Base-by-base conservation (phyloP, 2,329 filamentous ascomycete genomes). In the Blastomyces gilchristii region DNA sequence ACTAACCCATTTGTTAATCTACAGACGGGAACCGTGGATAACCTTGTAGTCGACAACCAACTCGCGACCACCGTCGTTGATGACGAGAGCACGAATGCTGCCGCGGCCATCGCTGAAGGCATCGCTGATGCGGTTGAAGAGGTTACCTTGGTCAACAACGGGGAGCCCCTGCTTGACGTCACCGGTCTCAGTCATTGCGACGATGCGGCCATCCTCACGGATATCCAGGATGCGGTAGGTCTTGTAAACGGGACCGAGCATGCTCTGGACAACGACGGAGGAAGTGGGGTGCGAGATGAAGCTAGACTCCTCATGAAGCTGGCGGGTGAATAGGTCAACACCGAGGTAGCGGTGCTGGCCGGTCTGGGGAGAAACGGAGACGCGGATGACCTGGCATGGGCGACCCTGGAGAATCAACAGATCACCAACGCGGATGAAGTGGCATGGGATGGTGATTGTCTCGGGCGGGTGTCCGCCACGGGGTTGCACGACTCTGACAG, bases 291-390 rank as follows among this genome's bases (percentile, higher is more conserved):
- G 95, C 81, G 90, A 92, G 82, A 97, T 87, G 82, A 96, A 97
- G 73, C 89, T 93, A 63, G 91, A 96, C 88, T 99, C 94, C 83
- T 99, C 94, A 76, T 97, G 91, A 69, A 99, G 86, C 83, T 97
- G 91, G 86, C 96, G 96, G 85, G 92, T 97, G 90, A 99, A 99
- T 75, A 99, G 89, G 80, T 99, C 94, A 71, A 99, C 94, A 86
- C 94, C 94, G 68, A 99, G 90, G 86, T 97, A 99, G 77, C 94
- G 90, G 88, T 99, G 93, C 86, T 99, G 94, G 78, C 94, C 94
- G 67, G 94, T 99, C 83, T 96, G 93, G 70, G 90, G 85, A 64
- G 93, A 97, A 80, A 92, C 96, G 71, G 91, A 96, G 87, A 99
- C 97, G 78, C 93, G 93, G 84, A 99, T 99, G 79, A 99, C 93